Percentiles rank a stretch among this genome's conserved stretches.
Conservation (phyloP, 2,329 filamentous ascomycete genomes). For the Cryphonectria radicalis region DNA sequence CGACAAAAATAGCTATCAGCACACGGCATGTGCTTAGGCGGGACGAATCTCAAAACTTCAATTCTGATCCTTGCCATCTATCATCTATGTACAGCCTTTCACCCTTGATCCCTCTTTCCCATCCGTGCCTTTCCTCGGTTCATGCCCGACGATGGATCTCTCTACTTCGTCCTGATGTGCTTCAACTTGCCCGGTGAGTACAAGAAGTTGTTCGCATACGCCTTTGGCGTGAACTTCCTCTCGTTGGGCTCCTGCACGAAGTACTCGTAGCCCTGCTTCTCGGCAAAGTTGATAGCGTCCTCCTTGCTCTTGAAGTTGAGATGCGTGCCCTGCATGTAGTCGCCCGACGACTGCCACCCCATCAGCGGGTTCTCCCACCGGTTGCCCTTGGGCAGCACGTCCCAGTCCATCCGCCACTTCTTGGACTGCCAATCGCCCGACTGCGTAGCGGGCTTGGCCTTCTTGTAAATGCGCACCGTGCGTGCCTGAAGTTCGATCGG, state of each 20-base stretch:
- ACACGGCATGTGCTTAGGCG: not conserved
- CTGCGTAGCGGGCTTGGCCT: conserved; percentile 92
- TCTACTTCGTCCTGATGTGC: conserved; percentile 78
- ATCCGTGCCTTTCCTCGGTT: not conserved
- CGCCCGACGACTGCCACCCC: conserved; percentile 96
- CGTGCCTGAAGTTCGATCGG: conserved; percentile 92
- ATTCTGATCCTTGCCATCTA: conserved; percentile 2
- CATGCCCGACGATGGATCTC: not conserved
- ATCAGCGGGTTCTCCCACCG: conserved; percentile 98
- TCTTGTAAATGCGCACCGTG: conserved; percentile 91
- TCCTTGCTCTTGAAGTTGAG: conserved; percentile 92
- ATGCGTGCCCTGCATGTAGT: conserved; percentile 92
- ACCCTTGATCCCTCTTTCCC: not conserved
- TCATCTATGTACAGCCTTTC: conserved; percentile 25
- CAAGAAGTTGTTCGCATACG: conserved; percentile 95
- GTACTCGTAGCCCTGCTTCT: conserved; percentile 99
- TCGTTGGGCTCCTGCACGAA: conserved; percentile 96
- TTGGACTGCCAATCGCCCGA: conserved; percentile 84
- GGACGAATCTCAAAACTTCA: not conserved
- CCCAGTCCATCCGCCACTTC: conserved; percentile 99
- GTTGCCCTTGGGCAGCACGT: conserved; percentile 87
- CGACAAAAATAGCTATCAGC: not conserved
- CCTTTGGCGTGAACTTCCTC: conserved; percentile 85
- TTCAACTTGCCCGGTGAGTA: conserved; percentile 87
- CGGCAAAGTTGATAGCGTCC: conserved; percentile 90